Evolutionary conservation across 352 stramenopile genomes (phyloP), one percentile per base, ranked within the genome.

Genomic region (Thraustotheca clavata): DNA sequence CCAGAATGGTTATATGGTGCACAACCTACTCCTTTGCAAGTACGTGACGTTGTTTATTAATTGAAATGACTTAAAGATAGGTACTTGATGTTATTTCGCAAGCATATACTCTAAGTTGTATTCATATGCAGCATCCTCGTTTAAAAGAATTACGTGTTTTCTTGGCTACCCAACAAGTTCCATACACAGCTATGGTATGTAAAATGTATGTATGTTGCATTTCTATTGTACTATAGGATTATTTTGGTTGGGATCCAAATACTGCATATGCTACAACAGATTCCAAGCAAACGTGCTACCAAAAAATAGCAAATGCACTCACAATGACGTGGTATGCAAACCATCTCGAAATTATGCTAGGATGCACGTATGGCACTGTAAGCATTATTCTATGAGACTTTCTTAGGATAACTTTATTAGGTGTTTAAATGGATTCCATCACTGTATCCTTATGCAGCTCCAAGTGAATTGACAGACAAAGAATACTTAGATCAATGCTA

Each of bases 361-460:
- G 84, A n/a, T 91, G 76, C 40, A 76, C 76, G 1, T 70, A 91
- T 68, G 60, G 69, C 20, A 79, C 87, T 74, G 76, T 90, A 59
- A 9, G 54, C 47, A 3, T 7, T 52, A 20, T 50, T 36, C 12
- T 40, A 18, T n/a, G n/a, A n/a, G n/a, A n/a, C n/a, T n/a, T n/a
- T n/a, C 38, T 0, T 60, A 2, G 11, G 7, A 69, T 62, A 49
- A 32, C 6, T 71, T 60, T 26, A 60, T 9, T 68, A 93, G 70
- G 67, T 91, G 9, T 57, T 95, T n/a, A 76, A 89, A 62, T 77
- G 87, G 46, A 63, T 96, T 22, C 68, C 80, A 22, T 63, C 61
- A 1, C 74, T 96, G 20, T 94, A 95, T 54, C 88, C 88, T 27
- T 96, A 93, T 72, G 89, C 91, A 69, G 72, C 76, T 7, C 80